Evolutionary conservation across 148 eudicot genomes (phyloP), one percentile per base, ranked within the genome.

Genomic region (Rhododendron williamsianum): DNA sequence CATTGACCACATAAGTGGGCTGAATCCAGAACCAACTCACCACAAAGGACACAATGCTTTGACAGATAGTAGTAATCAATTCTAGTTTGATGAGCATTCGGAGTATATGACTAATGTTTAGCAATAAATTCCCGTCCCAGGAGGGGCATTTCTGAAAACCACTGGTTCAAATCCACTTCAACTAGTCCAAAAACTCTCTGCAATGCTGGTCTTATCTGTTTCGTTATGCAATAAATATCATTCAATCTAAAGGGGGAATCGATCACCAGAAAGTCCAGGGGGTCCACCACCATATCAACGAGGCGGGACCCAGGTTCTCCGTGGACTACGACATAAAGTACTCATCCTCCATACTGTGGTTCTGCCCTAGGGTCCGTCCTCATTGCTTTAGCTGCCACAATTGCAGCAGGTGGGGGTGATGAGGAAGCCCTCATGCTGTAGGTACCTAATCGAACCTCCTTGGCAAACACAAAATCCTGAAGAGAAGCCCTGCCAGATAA

Each of bases 221-320:
- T 97, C 46, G 88, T 94, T 76, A 95, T 95, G 90, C 95, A 97
- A 89, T 95, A 97, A 25, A 92, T 45, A 86, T 92, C 96, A 67
- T 97, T 97, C 86, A 97, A 84, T 85, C 98, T 90, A 52, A 89
- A 93, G n/a, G 94, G 96, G 79, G 99, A 94, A 85, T 92, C 88
- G 9, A 92, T 58, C 8, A 93, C 93, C 85, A 97, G 80, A 73
- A 97, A 90, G 51, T 97, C 98, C 63, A 89, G 93, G 82, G 99
- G 99, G 73, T 92, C 94, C 82, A 95, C 94, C 48, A 97, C 98
- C 96, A 97, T 92, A 88, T 97, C 98, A 71, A 92, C 91, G 63
- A 97, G 84, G 82, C 99, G 95, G 46, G 98, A 96, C 82, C 99
- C 99, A 46, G 99, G 99, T 84, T 97, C 99, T 65, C 98, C 98